Percentiles rank a stretch among this genome's conserved stretches.
Conservation (phyloP, 2,329 filamentous ascomycete species). For the Ceratocystis alfenasii region DNA sequence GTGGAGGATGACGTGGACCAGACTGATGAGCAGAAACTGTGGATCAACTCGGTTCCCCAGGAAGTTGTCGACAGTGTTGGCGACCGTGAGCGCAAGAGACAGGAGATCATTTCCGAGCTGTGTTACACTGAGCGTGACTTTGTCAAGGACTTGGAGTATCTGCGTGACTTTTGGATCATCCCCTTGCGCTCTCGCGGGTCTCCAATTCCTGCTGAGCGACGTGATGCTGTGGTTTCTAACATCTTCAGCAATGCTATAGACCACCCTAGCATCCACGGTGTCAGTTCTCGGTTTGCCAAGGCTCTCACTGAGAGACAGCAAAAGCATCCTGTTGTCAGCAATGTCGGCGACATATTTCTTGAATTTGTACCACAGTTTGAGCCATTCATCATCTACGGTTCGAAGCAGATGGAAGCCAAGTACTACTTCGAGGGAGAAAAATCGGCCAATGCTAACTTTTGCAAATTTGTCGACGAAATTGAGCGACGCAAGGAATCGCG, state of each 20-base stretch:
- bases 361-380: slow-evolving; percentile 87
- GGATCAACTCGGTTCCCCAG: slow-evolving; percentile 97
- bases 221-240: slow-evolving; percentile 81
- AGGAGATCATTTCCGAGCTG: slow-evolving; percentile 95
- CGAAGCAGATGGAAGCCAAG: slow-evolving; percentile 90
- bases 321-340: slow-evolving; percentile 75
- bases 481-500: slow-evolving; percentile 91
- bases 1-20: slow-evolving; percentile 73
- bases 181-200: slow-evolving; percentile 72
- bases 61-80: slow-evolving; percentile 82
- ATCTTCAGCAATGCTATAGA: slow-evolving; percentile 97
- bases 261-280: slow-evolving; percentile 63
- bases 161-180: slow-evolving; percentile 97
- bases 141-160: slow-evolving; percentile 94
- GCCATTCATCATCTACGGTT: slow-evolving; percentile 92
- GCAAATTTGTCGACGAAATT: slow-evolving; percentile 89
- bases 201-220: slow-evolving; percentile 75
- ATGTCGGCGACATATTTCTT: slow-evolving; percentile 86
- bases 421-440: slow-evolving; percentile 98
- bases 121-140: slow-evolving; percentile 99
- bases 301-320: slow-evolving; percentile 84
- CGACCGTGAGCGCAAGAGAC: slow-evolving; percentile 90
- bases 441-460: slow-evolving; percentile 69
- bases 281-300: slow-evolving; percentile 80
- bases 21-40: slow-evolving; percentile 91